These are phyloP conservation scores for Yamadazyma aaseri DNA, from an alignment of 1,139 yeast species.

Conservation along the genomic window DNA sequence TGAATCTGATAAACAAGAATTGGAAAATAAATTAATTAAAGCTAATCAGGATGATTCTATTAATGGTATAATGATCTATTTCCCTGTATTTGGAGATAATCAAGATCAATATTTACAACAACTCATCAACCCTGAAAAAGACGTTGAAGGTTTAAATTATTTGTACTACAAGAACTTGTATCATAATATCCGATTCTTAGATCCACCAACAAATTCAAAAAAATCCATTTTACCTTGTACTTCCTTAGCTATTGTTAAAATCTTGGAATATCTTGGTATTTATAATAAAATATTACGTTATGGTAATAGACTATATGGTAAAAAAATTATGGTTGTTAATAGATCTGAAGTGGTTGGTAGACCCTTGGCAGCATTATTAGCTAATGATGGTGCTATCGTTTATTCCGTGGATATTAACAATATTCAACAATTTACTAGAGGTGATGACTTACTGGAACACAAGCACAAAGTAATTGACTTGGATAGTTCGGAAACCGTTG, in stretches of 20 bases:
- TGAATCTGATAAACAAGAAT: constrained; percentile 70
- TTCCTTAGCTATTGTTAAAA: constrained; percentile 91
- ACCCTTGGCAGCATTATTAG: constrained; percentile 91
- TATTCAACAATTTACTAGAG: constrained; percentile 89
- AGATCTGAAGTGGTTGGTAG: constrained; percentile 96
- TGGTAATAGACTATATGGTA: constrained; percentile 92
- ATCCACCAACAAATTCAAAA: constrained; percentile 59
- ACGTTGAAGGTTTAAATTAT: constrained; percentile 93
- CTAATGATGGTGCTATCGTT: constrained; percentile 96
- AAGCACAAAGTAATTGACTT: constrained; percentile 83
- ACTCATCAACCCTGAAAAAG: constrained; percentile 81
- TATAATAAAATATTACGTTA: constrained; percentile 79
- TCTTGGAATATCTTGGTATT: constrained; percentile 83
- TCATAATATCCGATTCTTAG: constrained; percentile 85
- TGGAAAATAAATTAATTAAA: constrained; percentile 77
- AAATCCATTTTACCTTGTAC: constrained; percentile 95
- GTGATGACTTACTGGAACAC: constrained; percentile 79
- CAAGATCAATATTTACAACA: constrained; percentile 96
- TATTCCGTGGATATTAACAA: constrained; percentile 88
- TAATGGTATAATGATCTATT: constrained; percentile 96
- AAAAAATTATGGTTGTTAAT: constrained; percentile 84
- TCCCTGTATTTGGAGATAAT: constrained; percentile 93
- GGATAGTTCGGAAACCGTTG: constrained; percentile 46
- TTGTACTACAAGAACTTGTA: constrained; percentile 90
- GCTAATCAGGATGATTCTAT: constrained; percentile 78